These are phyloP conservation scores for Aquilaria malaccensis DNA, from an alignment of 345 rosid genomes.

Conservation along the genomic window DNA sequence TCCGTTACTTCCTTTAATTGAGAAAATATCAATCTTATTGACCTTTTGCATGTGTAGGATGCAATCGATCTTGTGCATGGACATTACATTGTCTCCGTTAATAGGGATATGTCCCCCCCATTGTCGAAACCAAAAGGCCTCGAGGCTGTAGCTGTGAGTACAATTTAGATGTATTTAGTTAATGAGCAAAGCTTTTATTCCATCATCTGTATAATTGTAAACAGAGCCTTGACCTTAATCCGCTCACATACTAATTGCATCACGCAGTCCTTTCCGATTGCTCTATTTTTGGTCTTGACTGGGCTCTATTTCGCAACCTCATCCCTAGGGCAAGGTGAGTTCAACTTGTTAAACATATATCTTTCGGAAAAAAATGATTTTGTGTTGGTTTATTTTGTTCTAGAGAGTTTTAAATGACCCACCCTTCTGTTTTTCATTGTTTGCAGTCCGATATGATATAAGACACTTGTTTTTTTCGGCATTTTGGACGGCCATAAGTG, in stretches of 20 bases:
- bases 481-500: conserved; percentile 58
- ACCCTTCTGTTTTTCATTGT: conserved; percentile 1
- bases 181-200: too few species aligned
- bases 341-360: not conserved
- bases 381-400: not conserved
- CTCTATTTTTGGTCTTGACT: conserved; percentile 44
- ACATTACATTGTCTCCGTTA: conserved; percentile 73
- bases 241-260: too few species aligned
- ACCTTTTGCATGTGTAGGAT: conserved; percentile 33
- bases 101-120: conserved; percentile 56
- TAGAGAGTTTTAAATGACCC: not conserved
- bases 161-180: not conserved
- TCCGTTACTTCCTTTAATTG: not conserved
- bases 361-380: not conserved
- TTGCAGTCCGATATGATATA: conserved; percentile 56
- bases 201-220: too few species aligned
- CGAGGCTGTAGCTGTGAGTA: conserved; percentile 79
- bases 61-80: conserved; percentile 88
- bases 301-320: conserved; percentile 53
- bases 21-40: too few species aligned
- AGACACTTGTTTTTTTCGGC: conserved; percentile 56
- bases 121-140: conserved; percentile 52
- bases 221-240: too few species aligned
- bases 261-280: conserved; percentile 70
- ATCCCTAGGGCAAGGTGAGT: conserved; percentile 73